Evolutionary conservation across 2,329 filamentous ascomycete genomes (phyloP), one percentile per base, ranked within the genome.

Genomic region (Sarocladiaceae sp.): DNA sequence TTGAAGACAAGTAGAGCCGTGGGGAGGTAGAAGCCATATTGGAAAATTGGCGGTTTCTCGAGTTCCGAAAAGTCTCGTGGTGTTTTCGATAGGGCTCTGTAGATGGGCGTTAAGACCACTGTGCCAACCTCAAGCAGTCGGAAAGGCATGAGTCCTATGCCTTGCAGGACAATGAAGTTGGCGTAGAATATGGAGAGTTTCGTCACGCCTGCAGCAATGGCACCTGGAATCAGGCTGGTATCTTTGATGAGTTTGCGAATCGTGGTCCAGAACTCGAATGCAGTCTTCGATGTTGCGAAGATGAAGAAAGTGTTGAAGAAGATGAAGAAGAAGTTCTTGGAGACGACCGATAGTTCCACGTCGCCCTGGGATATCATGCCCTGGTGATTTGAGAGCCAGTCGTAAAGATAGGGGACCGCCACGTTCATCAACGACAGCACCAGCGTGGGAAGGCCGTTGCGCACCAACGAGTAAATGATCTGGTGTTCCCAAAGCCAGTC

Each of bases 301-400:
- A 97, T 80, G 42, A 97, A 78, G 66, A 98, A 98, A 46, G 97
- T 88, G 66, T 98, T 98, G 78, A 98, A 97, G 65, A 98, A 98
- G 9, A 86, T 90, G 61, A 98, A 98, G 73, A 97, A 95, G 68
- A 97, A 98, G 64, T 97, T 98, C 69, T 98, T 98, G 44, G 88
- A 95, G 52, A 98, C 91, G 34, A 94, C 75, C 0, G 93, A 97
- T 6, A 98, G 74, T 63, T 97, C 93, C 18, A 98, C 83, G 50
- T 98, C 93, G 34, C 88, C 88, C 54, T 89, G 87, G 1, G 93
- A 97, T 43, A 95, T 88, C 82, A 94, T 94, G 40, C 93, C 93
- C 68, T 98, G 93, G 43, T 80, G 76, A 60, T 90, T 90, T 3
- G 91, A 88, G 10, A 98, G 76, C 70, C 83, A 96, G 55, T 95